Conservation (phyloP, 1,139 yeast species). For the Dujonia santamariae region DNA sequence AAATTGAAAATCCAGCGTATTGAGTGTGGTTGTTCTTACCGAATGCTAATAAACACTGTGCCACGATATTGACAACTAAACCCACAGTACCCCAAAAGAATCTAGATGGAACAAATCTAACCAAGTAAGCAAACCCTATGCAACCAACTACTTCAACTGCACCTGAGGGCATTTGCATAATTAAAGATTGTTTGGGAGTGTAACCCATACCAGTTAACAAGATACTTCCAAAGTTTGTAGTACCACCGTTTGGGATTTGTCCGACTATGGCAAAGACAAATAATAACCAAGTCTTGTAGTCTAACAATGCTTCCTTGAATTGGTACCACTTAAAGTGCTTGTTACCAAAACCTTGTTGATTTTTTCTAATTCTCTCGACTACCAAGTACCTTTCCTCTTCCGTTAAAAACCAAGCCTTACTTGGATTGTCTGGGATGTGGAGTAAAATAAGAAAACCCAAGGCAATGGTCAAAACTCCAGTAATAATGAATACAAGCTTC, state of each 20-base stretch:
- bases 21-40: slow-evolving; percentile 31
- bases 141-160: slow-evolving; percentile 45
- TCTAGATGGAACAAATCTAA: slow-evolving; percentile 29
- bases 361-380: slow-evolving; percentile 24
- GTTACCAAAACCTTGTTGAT: slow-evolving; percentile 21
- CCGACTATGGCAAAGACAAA: slow-evolving; percentile 22
- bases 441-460: slow-evolving; percentile 41
- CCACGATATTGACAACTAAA: slow-evolving; percentile 32
- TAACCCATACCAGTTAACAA: slow-evolving; percentile 27
- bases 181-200: slow-evolving; percentile 30
- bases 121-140: slow-evolving; percentile 25
- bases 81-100: slow-evolving; percentile 43
- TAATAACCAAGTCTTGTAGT: slow-evolving; percentile 18
- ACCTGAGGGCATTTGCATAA: slow-evolving; percentile 33
- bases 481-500: slow-evolving; percentile 45
- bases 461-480: slow-evolving; percentile 45
- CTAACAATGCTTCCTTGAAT: slow-evolving; percentile 10
- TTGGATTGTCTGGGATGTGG: slow-evolving; percentile 52
- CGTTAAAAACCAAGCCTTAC: slow-evolving; percentile 44
- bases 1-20: slow-evolving; percentile 39
- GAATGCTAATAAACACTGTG: slow-evolving; percentile 49
- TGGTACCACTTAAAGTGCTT: slow-evolving; percentile 15
- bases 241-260: slow-evolving; percentile 51
- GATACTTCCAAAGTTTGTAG: slow-evolving; percentile 36
- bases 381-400: slow-evolving; percentile 26